Evolutionary conservation across 192 early-diverging fungal genomes (phyloP).

Genomic region (Dissophora globulifera): DNA sequence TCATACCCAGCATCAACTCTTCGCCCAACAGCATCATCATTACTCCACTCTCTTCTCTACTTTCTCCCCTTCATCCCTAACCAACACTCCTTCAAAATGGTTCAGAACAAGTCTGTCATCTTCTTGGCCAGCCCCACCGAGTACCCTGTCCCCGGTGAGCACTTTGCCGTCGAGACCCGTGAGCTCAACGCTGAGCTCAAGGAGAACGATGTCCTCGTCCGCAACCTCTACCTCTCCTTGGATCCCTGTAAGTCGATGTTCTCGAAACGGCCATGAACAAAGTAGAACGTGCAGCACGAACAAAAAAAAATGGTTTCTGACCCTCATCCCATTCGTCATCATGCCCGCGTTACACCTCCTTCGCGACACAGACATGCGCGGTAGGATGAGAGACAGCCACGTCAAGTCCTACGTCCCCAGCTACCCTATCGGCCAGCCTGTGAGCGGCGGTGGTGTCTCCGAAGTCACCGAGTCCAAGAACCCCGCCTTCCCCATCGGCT

Average conservation of each 20-base stretch:
- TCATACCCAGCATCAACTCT: background rate
- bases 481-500: conserved; percentile 66
- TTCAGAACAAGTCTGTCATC: conserved; percentile 57
- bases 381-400: conserved; percentile 36
- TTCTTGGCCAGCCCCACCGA: conserved; percentile 57
- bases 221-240: conserved; percentile 74
- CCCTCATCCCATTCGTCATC: conserved; percentile 1
- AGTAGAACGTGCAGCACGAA: no score
- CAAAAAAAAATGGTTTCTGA: no score
- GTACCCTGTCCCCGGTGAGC: conserved; percentile 58
- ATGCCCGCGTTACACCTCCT: background rate
- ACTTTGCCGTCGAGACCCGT: conserved; percentile 60
- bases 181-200: conserved; percentile 60
- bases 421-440: conserved; percentile 61
- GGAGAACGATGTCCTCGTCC: conserved; percentile 65
- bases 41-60: no score
- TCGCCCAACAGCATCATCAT: no score
- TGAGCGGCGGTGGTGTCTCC: conserved; percentile 70
- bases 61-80: background rate
- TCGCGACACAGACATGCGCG: conserved; percentile 32
- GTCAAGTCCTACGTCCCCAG: conserved; percentile 31
- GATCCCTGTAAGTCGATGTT: conserved; percentile 80
- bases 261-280: no score
- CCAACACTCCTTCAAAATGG: conserved; percentile 43
- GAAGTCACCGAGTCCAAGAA: conserved; percentile 77